phyloP scores from a whole-genome alignment of 2,329 filamentous ascomycete species.

The Pseudogymnoascus sp. region DNA sequence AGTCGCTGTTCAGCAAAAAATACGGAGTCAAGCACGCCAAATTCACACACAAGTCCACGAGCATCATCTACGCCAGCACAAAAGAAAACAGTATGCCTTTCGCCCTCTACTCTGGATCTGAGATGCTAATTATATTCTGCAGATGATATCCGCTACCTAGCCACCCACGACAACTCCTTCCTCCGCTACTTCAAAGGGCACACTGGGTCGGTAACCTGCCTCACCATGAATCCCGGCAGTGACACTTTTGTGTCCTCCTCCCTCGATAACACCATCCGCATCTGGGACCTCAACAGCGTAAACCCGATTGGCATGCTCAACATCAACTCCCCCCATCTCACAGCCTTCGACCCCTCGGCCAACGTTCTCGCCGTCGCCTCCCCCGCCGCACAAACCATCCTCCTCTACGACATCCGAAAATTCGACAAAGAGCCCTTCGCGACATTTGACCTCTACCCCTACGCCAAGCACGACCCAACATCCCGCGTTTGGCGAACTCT shows the following conservation, averaged over 20 bases:
- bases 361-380: slow-evolving; percentile 86
- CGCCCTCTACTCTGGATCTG: neutral
- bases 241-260: slow-evolving; percentile 92
- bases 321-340: slow-evolving; percentile 72
- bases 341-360: slow-evolving; percentile 86
- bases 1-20: slow-evolving; percentile 88
- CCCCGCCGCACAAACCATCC: slow-evolving; percentile 67
- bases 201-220: slow-evolving; percentile 71
- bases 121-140: slow-evolving; percentile 1
- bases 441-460: slow-evolving; percentile 66
- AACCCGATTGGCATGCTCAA: slow-evolving; percentile 75
- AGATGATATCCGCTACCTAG: slow-evolving; percentile 81
- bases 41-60: slow-evolving; percentile 86
- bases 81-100: slow-evolving; percentile 71
- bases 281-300: slow-evolving; percentile 76
- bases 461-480: slow-evolving; percentile 19
- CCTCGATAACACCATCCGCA: slow-evolving; percentile 79
- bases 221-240: slow-evolving; percentile 75
- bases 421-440: slow-evolving; percentile 88
- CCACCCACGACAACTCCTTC: slow-evolving; percentile 91
- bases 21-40: slow-evolving; percentile 91
- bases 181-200: slow-evolving; percentile 95
- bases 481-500: slow-evolving; percentile 70
- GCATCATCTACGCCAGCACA: slow-evolving; percentile 91
- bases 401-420: slow-evolving; percentile 90